Conservation (phyloP, 2,329 filamentous ascomycete genomes). For the Neocatenulostroma microsporum region DNA sequence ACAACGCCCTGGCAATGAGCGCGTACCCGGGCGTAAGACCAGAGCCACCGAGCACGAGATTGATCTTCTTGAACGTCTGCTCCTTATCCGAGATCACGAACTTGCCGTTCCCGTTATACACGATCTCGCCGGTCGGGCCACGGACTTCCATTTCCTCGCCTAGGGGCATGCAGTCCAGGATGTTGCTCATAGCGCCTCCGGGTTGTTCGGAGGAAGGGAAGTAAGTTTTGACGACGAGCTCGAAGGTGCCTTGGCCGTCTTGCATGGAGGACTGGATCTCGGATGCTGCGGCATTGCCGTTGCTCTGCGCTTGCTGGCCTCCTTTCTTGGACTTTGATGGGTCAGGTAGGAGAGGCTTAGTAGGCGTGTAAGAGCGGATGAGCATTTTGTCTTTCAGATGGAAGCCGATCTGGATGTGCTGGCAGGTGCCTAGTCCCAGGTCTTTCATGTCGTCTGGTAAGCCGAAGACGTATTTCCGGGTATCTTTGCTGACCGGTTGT, state of each 20-base stretch:
- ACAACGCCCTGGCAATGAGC: slow-evolving; percentile 39
- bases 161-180: slow-evolving; percentile 44
- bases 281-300: too few species aligned
- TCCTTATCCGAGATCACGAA: slow-evolving; percentile 41
- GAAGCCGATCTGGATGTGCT: slow-evolving; percentile 48
- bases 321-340: neutral
- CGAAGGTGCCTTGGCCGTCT: slow-evolving; percentile 38
- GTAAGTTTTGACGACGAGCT: slow-evolving; percentile 47
- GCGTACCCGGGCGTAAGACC: slow-evolving; percentile 48
- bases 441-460: slow-evolving; percentile 35
- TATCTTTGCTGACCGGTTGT: slow-evolving; percentile 38
- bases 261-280: slow-evolving; percentile 10
- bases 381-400: slow-evolving; percentile 47
- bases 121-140: slow-evolving; percentile 46
- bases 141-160: slow-evolving; percentile 46
- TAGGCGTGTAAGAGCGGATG: slow-evolving; percentile 44
- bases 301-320: too few species aligned
- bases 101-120: slow-evolving; percentile 40
- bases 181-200: slow-evolving; percentile 48
- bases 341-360: slow-evolving; percentile 35
- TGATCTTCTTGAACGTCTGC: slow-evolving; percentile 38
- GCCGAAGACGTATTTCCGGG: slow-evolving; percentile 40
- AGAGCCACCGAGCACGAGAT: slow-evolving; percentile 44
- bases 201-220: slow-evolving; percentile 42
- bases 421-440: slow-evolving; percentile 44